Evolutionary conservation across 2,329 filamentous ascomycete species (phyloP).

Genomic region (Cladophialophora carrionii): DNA sequence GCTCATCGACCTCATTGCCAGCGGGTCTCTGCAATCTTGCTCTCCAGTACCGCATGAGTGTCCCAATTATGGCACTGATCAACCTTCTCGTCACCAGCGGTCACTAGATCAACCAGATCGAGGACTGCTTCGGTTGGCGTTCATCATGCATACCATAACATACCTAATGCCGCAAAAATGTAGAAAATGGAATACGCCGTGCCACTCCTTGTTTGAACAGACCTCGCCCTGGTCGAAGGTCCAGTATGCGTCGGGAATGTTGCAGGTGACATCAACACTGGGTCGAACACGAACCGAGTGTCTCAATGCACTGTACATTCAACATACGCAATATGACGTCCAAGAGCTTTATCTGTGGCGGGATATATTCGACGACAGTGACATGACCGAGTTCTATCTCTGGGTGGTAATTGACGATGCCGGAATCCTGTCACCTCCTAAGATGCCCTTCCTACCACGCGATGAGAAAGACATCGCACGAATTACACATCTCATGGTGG

Average conservation of each 20-base stretch:
- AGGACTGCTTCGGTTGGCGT: no score
- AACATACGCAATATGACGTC: conserved; percentile 14
- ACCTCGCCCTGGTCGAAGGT: conserved; percentile 14
- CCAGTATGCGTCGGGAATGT: no score
- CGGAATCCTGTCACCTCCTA: conserved; percentile 6
- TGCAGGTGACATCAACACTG: conserved; percentile 8
- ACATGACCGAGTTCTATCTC: conserved; percentile 16
- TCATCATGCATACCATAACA: no score
- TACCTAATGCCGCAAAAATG: conserved; percentile 16
- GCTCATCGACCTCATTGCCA: conserved; percentile 6
- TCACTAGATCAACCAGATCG: conserved; percentile 5
- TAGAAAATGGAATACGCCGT: conserved; percentile 16
- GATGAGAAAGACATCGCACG: background rate
- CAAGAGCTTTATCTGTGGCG: conserved; percentile 8
- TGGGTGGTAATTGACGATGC: conserved; percentile 16
- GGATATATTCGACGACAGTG: conserved; percentile 1
- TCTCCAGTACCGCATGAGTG: conserved; percentile 14
- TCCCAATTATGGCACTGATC: conserved; percentile 18
- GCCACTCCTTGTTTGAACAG: conserved; percentile 3
- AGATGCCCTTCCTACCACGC: background rate
- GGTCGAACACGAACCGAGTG: conserved; percentile 12
- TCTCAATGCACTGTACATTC: conserved; percentile 12
- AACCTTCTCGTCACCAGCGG: conserved; percentile 3
- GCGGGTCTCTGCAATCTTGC: conserved; percentile 13
- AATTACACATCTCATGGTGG: conserved; percentile 1